Evolutionary conservation across 805 yeast species (phyloP), one percentile per base, ranked within the genome.

Genomic region (Nematodospora valgi): DNA sequence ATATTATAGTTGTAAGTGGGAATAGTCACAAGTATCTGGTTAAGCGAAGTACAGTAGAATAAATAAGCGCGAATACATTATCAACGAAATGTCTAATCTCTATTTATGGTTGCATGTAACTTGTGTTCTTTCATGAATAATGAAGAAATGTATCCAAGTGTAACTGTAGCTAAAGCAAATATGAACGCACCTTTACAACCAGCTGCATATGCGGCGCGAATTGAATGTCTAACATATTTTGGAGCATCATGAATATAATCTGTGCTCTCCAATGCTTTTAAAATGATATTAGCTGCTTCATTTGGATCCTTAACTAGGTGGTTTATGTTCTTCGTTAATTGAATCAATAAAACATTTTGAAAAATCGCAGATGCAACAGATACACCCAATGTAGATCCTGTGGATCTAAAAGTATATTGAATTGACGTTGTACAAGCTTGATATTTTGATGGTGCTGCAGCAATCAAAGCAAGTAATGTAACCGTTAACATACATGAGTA

Each of bases 341-440:
- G 36, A 4, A 31, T 22, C 15, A 47, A 43, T 35, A 82, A 62
- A 7, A 64, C 51, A 32, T 65, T 64, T 49, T 78, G 83, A 62
- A 82, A 83, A 18, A 82, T 64, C 3, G 87, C 80, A 14, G 83
- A 72, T 0, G 85, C 80, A 9, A 80, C 47, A 1, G 89, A 66
- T 11, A 86, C 88, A 24, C 95, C 95, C 32, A 86, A 58, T 0
- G 93, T 83, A n/a, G 91, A 82, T 0, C 95, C 95, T 1, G 88
- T 80, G 7, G 91, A 81, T 50, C 95, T 71, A 64, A 84, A 86
- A 0, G 89, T 88, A 55, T 89, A 88, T 51, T 86, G 95, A 39
- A 89, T 84, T 0, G 95, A 85, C 0, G 96, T 88, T 2, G 91
- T 82, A 14, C 87, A 73, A 1, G 96, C 95, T 57, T 86, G 95